Evolutionary conservation across 2,329 filamentous ascomycete species (phyloP), one percentile per base, ranked within the genome.

Genomic region (Aspergillus eucalypticola): DNA sequence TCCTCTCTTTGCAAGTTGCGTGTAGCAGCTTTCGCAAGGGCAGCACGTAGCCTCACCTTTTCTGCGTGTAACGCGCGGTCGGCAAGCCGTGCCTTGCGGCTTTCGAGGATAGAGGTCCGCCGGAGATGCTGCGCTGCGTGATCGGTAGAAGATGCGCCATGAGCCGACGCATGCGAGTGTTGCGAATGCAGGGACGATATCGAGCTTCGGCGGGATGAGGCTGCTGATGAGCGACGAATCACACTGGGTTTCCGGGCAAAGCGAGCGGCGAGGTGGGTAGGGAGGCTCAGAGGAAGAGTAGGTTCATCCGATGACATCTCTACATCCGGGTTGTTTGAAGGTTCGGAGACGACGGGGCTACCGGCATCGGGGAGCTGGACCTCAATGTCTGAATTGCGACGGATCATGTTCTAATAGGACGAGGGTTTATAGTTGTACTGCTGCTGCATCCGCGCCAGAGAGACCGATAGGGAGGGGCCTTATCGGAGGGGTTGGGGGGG

Each of bases 1-100:
- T 88, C 86, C 74, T 89, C 86, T 61, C 81, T 84, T 64, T 84
- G 83, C 13, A 84, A 78, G 58, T 77, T 80, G 59, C 84, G 79
- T 6, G 84, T 82, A 8, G 83, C 79, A 8, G 85, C 84, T 70
- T 88, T 88, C 38, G 84, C 84, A 61, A 87, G 73, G 2, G 86
- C 84, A 55, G 86, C 86, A 50, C 86, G 83, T 60, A 87, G 73
- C 66, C 86, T 81, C 53, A 89, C 86, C 70, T 88, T 86, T 69
- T 89, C 86, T 27, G 84, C 86, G 76, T 89, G 86, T 11, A 85
- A 84, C 5, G 86, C 86, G 42, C 86, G 79, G 69, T 88, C 86
- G 54, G 86, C 86, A 44, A 88, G 77, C 56, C 86, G 80, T 19
- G 86, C 86, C 70, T 88, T 88, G 59, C 86, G 83, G 59, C 76